Evolutionary conservation across 176 grass and related monocot genomes (phyloP), one percentile per base, ranked within the genome.

Genomic region (Olyra latifolia): DNA sequence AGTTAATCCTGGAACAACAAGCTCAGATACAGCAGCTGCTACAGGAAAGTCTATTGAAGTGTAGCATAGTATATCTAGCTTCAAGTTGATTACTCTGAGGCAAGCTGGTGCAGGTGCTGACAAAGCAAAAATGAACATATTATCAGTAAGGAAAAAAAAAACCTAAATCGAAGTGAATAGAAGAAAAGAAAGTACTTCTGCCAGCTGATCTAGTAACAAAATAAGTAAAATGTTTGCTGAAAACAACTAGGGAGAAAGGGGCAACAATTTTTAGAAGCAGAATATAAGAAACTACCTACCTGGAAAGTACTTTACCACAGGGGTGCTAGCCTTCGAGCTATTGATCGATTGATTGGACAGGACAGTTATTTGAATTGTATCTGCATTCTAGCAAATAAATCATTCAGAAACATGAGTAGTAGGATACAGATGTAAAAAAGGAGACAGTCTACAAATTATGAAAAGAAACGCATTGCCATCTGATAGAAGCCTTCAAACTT

Each of bases 41-140:
- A 98, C 66, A 46, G 90, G 80, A 86, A 79, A 83, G 77, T 87
- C 80, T 79, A 86, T 45, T 60, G 95, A 84, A 74, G 74, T 72
- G 73, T 93, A 98, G 80, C 95, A 98, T 27, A 98, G 74, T 87
- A 95, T 72, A 83, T 98, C 90, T 43, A 98, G 90, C 83, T 88
- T 98, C 85, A 95, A 82, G 69, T 54, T 85, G 74, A 87, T 75
- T 42, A 79, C 76, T 77, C 69, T 75, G 54, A 93, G 56, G 56
- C 41, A 91, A 67, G 84, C 87, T 47, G 75, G 77, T 89, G 89
- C 76, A 49, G 92, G 71, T 80, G 88, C 91, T 94, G 77, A 75
- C 70, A 77, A 80, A 69, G 83, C 5, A 32, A 74, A 67, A 10
- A 64, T 61, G 6, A 63, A 14, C 27, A 30, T 76, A 82, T 5